Conservation (phyloP, 2,329 filamentous ascomycete genomes). For the Teratosphaeria gauchensis region DNA sequence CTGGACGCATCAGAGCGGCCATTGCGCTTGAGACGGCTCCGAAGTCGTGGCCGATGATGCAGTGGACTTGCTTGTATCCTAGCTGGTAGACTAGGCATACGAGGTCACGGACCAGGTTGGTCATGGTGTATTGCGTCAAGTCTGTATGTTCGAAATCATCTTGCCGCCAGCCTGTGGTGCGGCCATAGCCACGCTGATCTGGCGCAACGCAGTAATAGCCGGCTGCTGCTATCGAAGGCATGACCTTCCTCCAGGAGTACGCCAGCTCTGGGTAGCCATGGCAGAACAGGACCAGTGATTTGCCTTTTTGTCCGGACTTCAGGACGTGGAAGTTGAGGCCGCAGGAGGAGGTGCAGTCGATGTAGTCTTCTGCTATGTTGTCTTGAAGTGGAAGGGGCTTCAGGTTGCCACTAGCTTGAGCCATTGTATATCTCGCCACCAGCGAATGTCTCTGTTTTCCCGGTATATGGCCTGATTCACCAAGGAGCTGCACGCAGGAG, state of each 20-base stretch:
- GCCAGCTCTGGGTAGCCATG: slow-evolving; percentile 62
- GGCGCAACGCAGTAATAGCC: slow-evolving; percentile 59
- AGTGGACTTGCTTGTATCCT: slow-evolving; percentile 48
- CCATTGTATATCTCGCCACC: not conserved
- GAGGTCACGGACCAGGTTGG: slow-evolving; percentile 52
- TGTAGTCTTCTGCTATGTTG: slow-evolving; percentile 46
- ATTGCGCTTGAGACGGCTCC: slow-evolving; percentile 52
- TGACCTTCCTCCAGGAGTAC: slow-evolving; percentile 58
- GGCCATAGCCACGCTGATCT: slow-evolving; percentile 59
- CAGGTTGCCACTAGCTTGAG: not conserved
- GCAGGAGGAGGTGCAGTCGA: slow-evolving; percentile 43
- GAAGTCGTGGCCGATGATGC: slow-evolving; percentile 58
- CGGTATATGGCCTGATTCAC: too few species aligned
- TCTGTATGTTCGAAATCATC: slow-evolving; percentile 44
- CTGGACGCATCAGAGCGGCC: slow-evolving; percentile 52
- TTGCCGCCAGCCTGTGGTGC: slow-evolving; percentile 52
- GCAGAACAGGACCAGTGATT: slow-evolving; percentile 51
- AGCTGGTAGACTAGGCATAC: slow-evolving; percentile 52
- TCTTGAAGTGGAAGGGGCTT: slow-evolving; percentile 42
- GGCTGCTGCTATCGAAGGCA: slow-evolving; percentile 47
- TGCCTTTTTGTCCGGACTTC: slow-evolving; percentile 40
- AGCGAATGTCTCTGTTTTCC: not conserved
- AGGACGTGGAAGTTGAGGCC: slow-evolving; percentile 54
- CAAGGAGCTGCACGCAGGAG: too few species aligned
- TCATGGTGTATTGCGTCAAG: slow-evolving; percentile 47